Conservation (phyloP, 257 asterid species). For the Fraxinus anomala region DNA sequence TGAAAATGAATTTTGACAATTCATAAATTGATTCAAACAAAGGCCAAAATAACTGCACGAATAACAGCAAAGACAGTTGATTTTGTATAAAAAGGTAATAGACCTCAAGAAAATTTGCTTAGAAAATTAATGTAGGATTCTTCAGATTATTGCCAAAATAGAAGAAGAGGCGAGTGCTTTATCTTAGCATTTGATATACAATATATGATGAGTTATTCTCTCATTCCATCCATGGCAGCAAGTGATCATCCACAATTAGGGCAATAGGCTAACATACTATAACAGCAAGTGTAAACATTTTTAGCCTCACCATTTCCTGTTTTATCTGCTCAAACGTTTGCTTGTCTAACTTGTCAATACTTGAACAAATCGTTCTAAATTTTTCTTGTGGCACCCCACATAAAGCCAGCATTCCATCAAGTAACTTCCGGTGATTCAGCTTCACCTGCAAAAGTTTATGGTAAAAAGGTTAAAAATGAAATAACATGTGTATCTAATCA, state of each 20-base stretch:
- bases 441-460: conserved; percentile 61
- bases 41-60: neutral
- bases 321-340: conserved; percentile 87
- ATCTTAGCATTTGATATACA: neutral
- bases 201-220: neutral
- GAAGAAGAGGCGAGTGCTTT: neutral
- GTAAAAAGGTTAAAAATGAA: conserved; percentile 12
- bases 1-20: too few relatives aligned
- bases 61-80: neutral
- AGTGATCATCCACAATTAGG: neutral
- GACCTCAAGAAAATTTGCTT: neutral
- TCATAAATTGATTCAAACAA: neutral
- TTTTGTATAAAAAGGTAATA: conserved; percentile 2
- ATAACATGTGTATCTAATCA: neutral
- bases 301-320: conserved; percentile 78
- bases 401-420: conserved; percentile 90
- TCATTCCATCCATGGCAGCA: neutral
- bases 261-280: neutral
- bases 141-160: neutral
- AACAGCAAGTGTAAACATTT: conserved; percentile 1
- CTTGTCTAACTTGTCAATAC: conserved; percentile 95
- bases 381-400: conserved; percentile 92
- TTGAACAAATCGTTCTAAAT: conserved; percentile 86
- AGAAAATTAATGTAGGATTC: neutral
- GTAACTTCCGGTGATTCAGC: conserved; percentile 83